These are phyloP conservation scores for Ascochyta viciae-villosae DNA, from an alignment of 2,329 filamentous ascomycete genomes.

Conservation along the genomic window DNA sequence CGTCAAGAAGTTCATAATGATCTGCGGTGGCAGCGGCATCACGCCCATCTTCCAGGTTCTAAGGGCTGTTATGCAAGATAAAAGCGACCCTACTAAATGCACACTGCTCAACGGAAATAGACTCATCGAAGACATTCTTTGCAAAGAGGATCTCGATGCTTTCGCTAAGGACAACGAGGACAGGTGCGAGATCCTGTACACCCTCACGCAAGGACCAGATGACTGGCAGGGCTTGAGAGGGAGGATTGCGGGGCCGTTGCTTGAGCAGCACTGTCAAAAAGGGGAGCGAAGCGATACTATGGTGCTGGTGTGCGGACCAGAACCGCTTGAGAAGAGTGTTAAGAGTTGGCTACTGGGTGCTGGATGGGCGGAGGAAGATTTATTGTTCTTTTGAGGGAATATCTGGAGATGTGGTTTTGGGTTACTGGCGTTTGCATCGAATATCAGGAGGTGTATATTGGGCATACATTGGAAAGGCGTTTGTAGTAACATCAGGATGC, in stretches of 20 bases:
- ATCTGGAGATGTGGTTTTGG: background rate
- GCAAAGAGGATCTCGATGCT: conserved; percentile 72
- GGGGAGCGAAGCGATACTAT: conserved; percentile 61
- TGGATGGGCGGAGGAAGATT: conserved; percentile 75
- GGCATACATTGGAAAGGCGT: too few relatives aligned
- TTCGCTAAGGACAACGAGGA: conserved; percentile 62
- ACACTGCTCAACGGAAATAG: conserved; percentile 81
- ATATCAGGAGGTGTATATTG: too few relatives aligned
- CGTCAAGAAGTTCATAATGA: conserved; percentile 79
- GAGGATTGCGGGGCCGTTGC: conserved; percentile 67
- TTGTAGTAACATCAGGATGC: too few relatives aligned
- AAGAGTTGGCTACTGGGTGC: conserved; percentile 63
- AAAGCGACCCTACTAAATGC: conserved; percentile 70
- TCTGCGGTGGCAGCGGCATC: conserved; percentile 87
- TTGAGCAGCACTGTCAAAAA: conserved; percentile 63
- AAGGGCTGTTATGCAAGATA: conserved; percentile 72
- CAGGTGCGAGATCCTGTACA: conserved; percentile 71
- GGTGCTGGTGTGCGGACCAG: conserved; percentile 82
- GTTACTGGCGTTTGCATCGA: too few relatives aligned
- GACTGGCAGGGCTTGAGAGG: conserved; percentile 74
- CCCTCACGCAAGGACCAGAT: conserved; percentile 68
- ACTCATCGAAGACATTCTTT: conserved; percentile 81
- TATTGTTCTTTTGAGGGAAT: conserved; percentile 72
- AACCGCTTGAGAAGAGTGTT: conserved; percentile 73
- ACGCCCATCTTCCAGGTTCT: conserved; percentile 91